Evolutionary conservation across 352 stramenopile genomes (phyloP), one percentile per base, ranked within the genome.

Genomic region (Phytophthora pistaciae): DNA sequence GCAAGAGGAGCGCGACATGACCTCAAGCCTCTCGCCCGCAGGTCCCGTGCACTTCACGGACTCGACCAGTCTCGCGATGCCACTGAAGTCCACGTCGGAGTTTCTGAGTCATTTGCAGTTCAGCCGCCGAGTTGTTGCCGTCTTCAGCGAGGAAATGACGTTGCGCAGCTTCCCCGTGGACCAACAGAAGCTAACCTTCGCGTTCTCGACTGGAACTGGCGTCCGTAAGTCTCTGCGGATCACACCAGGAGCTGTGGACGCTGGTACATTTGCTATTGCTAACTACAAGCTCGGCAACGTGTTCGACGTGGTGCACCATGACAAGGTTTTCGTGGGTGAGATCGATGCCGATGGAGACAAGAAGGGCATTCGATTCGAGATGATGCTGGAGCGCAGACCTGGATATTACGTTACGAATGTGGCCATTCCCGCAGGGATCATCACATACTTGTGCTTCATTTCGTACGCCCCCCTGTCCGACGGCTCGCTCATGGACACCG

Each of bases 401-500:
- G 71, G 63, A 3, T 92, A 88, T 66, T 88, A 89, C 63, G 60
- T 92, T 44, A 88, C 72, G 36, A 90, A 91, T 27, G 72, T 89
- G 6, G 75, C 77, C 1, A 71, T 88, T 44, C 79, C 81, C 10
- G 73, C 77, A 1, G 67, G 71, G 11, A 75, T 85, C 36, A 88
- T 91, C 65, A 85, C 81, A 23, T 84, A 88, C 49, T 62, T 91
- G 68, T 81, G 80, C 13, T 88, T 91, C 44, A 74, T 87, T 23
- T 81, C 75, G 68, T 91, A 78, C 25, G 77, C 77, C 0, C 72
- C 81, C 1, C n/a, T 82, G 7, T 71, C 71, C 0, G 77, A 79
- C 25, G 70, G 70, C 11, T 59, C 50, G 1, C 60, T 80, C 5
- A 86, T 88, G 71, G 77, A 90, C 46, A 84, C 77, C 54, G 72